Evolutionary conservation across 768 basidiomycete species (phyloP), one percentile per base, ranked within the genome.

Genomic region (Coprinellus aureogranulatus): DNA sequence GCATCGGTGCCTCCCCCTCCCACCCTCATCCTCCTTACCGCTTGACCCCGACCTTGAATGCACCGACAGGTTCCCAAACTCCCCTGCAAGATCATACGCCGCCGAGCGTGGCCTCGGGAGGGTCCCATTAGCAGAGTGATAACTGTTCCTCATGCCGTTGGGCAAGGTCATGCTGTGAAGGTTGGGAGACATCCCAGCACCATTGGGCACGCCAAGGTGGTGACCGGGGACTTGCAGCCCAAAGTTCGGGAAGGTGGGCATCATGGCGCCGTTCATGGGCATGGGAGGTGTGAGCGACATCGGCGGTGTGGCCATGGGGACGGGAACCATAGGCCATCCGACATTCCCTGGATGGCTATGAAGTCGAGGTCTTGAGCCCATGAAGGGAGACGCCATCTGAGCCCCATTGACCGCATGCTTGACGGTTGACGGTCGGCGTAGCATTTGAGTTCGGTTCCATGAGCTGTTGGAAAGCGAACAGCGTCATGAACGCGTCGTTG

Each of bases 401-500:
- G 52, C n/a, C 59, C 55, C 54, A 55, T 54, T 26, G 44, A 45
- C 2, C 62, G 23, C 55, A 52, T 53, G 20, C 34, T 20, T 50
- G 26, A 11, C 23, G 12, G 25, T 30, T 49, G 4, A 72, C 53
- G 5, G 62, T 68, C 0, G 80, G 79, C 2, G 68, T 64, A 23
- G 61, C 61, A 22, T 81, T 79, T 12, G 72, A 70, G 22, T 70
- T 68, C 0, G 85, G 86, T 53, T 87, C 86, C 12, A 90, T 69
- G 39, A 93, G 78, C 63, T 82, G 75, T 64, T 93, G 90, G 28
- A 92, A 74, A 12, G 77, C 82, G 41, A 88, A 82, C 27, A 93
- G 79, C 51, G 75, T 73, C 76, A 88, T 75, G 64, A 89, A 83
- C 3, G 91, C 87, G 60, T 90, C 87, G 68, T 93, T 93, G 14